These are phyloP conservation scores for Aspergillus taichungensis DNA, from an alignment of 495 filamentous ascomycete species.

Conservation along the genomic window DNA sequence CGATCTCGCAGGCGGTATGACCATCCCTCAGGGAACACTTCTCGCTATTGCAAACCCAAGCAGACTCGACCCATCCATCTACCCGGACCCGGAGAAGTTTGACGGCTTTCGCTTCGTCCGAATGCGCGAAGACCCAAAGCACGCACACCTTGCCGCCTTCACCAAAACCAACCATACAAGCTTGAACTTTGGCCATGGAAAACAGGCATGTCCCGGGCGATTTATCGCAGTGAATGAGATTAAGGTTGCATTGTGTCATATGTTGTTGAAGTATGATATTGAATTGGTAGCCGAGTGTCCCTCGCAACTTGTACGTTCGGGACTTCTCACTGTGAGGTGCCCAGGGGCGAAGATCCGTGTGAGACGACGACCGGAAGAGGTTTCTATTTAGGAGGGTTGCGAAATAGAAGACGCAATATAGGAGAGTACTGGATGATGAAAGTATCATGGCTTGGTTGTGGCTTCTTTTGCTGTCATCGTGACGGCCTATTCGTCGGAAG, in stretches of 20 bases:
- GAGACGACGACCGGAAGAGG: no score
- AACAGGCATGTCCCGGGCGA: conserved; percentile 41
- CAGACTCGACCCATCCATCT: neutral
- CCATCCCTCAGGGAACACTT: neutral
- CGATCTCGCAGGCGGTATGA: neutral
- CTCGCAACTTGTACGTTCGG: no score
- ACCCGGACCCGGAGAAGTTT: conserved; percentile 33
- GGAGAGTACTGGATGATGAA: no score
- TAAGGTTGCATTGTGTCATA: conserved; percentile 41
- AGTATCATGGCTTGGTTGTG: no score
- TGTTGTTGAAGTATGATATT: conserved; percentile 45
- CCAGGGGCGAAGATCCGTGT: no score
- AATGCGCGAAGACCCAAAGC: conserved; percentile 28
- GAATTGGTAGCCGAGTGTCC: no score
- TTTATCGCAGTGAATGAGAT: conserved; percentile 45
- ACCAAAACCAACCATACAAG: conserved; percentile 30
- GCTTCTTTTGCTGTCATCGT: no score
- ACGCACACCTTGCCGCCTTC: conserved; percentile 32
- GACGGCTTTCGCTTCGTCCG: conserved; percentile 46
- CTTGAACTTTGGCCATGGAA: conserved; percentile 49
- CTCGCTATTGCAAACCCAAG: neutral
- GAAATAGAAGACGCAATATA: no score
- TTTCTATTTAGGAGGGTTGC: no score
- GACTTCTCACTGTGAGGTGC: no score
- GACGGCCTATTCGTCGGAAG: no score